These are phyloP conservation scores for Trichoderma afroharzianum DNA, from an alignment of 2,329 filamentous ascomycete genomes.

Conservation along the genomic window DNA sequence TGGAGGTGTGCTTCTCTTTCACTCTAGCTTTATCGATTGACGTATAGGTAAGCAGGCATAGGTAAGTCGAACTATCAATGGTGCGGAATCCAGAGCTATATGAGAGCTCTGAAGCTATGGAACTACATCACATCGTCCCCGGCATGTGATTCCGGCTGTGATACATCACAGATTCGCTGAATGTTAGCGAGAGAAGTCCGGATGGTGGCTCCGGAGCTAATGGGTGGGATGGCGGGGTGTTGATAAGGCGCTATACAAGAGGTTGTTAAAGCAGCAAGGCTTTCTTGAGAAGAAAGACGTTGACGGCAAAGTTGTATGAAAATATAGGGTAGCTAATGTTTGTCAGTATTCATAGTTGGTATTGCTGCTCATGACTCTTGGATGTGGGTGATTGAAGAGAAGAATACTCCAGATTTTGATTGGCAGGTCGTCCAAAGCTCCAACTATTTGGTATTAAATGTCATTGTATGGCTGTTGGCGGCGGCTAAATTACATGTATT, in stretches of 20 bases:
- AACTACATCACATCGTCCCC: neutral
- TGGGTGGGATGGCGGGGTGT: neutral
- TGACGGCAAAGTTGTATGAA: neutral
- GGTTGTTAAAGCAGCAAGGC: neutral
- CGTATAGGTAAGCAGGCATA: neutral
- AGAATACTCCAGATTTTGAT: neutral
- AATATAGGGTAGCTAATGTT: neutral
- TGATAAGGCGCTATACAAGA: neutral
- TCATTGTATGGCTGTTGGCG: neutral
- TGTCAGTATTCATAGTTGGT: neutral
- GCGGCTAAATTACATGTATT: neutral
- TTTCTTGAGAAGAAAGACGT: neutral
- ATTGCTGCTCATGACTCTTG: neutral
- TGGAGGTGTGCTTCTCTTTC: neutral
- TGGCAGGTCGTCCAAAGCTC: neutral
- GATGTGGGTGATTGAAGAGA: neutral
- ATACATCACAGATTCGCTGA: neutral
- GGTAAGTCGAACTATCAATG: neutral
- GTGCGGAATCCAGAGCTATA: neutral
- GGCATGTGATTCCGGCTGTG: neutral
- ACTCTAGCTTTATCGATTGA: neutral
- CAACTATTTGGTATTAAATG: neutral
- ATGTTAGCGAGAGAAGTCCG: neutral
- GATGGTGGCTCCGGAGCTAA: constrained; percentile 1
- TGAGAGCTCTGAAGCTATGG: neutral